Evolutionary conservation across 176 grass and related monocot genomes (phyloP), one percentile per base, ranked within the genome.

Genomic region (Paspalum notatum): DNA sequence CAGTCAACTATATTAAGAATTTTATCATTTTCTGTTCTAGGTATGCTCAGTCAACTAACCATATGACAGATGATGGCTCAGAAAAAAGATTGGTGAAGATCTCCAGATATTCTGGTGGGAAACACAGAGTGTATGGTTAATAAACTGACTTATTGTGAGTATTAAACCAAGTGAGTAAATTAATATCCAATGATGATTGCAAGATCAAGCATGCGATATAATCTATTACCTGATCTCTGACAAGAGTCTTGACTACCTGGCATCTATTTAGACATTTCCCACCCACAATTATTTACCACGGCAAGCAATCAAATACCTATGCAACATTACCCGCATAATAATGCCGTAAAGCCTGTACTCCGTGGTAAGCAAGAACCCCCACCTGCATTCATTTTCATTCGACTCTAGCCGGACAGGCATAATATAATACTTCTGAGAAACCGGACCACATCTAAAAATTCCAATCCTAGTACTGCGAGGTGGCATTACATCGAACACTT

Each of bases 1-100:
- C 4, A 76, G 82, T 81, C 70, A 89, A 80, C 63, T 58, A 71
- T 68, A 71, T 52, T 63, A 62, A 69, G 59, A 84, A 80, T 37
- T 62, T 8, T 48, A 88, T 2, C 13, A 4, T 74, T 80, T 80
- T 84, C 7, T 70, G 38, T 80, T 84, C 44, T 75, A 21, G 82
- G 75, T 70, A 84, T 76, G 38, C 76, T 55, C 70, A 41, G 82
- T 84, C 70, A 89, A 84, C 45, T 52, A 73, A 69, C 21, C 61
- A 60, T 79, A 88, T 45, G 78, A 40, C 27, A 83, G 42, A 79
- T 38, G 60, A 60, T 87, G 10, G 55, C 20, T 83, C 32, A 5
- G 38, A 66, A 67, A 67, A 20, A 65, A 54, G 71, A 37, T 52
- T 68, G 12, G 78, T 70, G 77, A 82, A 83, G 74, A 83, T 83